Base-by-base conservation (phyloP, 1,139 yeast species). In the Pichia terricola region DNA sequence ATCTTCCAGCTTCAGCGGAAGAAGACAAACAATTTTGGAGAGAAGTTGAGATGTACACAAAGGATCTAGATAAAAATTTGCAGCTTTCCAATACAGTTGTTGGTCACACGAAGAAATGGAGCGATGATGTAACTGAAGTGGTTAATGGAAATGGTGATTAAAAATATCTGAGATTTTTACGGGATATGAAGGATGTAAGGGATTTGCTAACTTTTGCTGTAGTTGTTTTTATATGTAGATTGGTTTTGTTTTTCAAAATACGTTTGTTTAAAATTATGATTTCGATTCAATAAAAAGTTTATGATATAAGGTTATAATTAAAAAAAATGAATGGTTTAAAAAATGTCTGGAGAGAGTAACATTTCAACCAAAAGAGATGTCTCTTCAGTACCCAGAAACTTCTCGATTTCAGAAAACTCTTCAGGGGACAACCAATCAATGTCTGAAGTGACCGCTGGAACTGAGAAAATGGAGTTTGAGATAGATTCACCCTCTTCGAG, bases 31-130 rank as follows among this genome's bases (percentile, higher is more conserved):
- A 41, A 9, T 57, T 59, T 39, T 60, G 63, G 63, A 53, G 52
- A 32, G 61, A 59, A 44, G 55, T 60, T 30, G 58, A 54, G 37
- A 41, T 53, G 43, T 52, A 58, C 28, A 56, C 62, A 2, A 52
- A 52, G 22, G 59, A 53, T 4, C 50, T 58, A 16, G 53, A 54
- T 27, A 52, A 41, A 11, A 34, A 30, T 30, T 8, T 30, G 7
- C 32, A 30, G 32, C 2, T 30, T 7, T 30, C 10, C 10, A 30
- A 30, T 30, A 30, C 10, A 30, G 32, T 30, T 30, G 10, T 8
- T 30, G 32, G 10, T 30, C 10, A 30, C 10, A 8, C 32, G 32
- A 30, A 30, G 22, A 16, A 16, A 16, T 16, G 22, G 22, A 16
- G 22, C 22, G 22, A 16, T 16, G 22, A 16, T 16, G 22, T 16